phyloP scores from a whole-genome alignment of 2,329 filamentous ascomycete species.

The Aspergillus caelatus region DNA sequence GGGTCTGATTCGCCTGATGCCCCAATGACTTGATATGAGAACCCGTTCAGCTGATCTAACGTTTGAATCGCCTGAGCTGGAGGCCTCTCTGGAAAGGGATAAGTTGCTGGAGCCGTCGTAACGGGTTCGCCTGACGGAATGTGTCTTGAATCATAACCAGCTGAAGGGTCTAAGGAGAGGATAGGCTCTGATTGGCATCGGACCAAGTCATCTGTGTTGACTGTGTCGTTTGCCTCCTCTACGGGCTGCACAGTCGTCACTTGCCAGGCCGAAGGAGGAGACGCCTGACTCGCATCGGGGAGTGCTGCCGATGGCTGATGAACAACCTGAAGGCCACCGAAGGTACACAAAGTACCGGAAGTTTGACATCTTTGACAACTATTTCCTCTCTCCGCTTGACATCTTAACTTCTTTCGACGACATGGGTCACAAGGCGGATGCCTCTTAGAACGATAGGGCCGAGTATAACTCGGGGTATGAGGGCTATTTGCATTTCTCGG shows the following conservation, averaged over 20 bases:
- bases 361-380: conserved; percentile 17
- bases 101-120: not conserved
- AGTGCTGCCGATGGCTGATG: not conserved
- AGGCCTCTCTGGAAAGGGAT: not conserved
- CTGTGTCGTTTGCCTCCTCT: not conserved
- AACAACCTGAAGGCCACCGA: not conserved
- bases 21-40: conserved; percentile 29
- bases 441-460: conserved; percentile 29
- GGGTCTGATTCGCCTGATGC: conserved; percentile 36
- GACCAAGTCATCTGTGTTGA: not conserved
- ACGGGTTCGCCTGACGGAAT: conserved; percentile 7
- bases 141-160: not conserved
- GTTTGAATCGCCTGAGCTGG: conserved; percentile 20
- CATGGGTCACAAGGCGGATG: conserved; percentile 27
- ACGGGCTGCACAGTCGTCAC: not conserved
- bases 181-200: conserved; percentile 3
- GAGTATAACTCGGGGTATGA: conserved; percentile 2
- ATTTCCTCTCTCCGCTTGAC: conserved; percentile 12
- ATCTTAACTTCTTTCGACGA: conserved; percentile 25
- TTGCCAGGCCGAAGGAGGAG: not conserved
- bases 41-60: conserved; percentile 28
- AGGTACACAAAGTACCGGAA: not conserved
- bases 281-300: not conserved
- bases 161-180: not conserved
- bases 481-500: not conserved